phyloP scores from a whole-genome alignment of 352 stramenopile species.

The Discostella stelligera region DNA sequence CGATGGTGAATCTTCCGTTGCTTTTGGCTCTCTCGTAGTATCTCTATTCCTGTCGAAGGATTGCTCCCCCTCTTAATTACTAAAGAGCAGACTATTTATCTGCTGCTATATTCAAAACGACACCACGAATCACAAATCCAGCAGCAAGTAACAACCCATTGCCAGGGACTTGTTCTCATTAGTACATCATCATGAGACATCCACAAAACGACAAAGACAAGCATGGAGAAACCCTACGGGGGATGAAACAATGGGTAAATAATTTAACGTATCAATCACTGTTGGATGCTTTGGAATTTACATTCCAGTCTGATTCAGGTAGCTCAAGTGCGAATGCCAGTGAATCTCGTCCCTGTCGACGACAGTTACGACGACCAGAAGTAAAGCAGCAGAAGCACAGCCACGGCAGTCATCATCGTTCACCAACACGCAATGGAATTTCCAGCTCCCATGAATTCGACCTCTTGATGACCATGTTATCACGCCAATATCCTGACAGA shows the following conservation, averaged over 20 bases:
- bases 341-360: neutral
- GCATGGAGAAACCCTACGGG: slow-evolving; percentile 16
- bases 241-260: slow-evolving; percentile 55
- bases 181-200: neutral
- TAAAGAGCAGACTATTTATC: no score
- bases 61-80: no score
- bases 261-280: slow-evolving; percentile 54
- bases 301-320: slow-evolving; percentile 32
- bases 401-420: neutral
- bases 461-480: slow-evolving; percentile 63
- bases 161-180: no score
- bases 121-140: slow-evolving; percentile 17
- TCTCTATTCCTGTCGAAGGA: no score
- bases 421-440: neutral
- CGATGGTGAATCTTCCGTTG: no score
- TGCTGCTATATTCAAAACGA: no score
- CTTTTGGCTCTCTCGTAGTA: no score
- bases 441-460: slow-evolving; percentile 55
- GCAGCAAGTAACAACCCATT: no score
- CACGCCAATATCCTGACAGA: slow-evolving; percentile 49
- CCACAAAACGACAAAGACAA: slow-evolving; percentile 4
- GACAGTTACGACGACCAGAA: neutral
- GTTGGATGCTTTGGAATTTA: slow-evolving; percentile 56
- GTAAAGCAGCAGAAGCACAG: neutral
- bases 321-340: neutral